phyloP scores from a whole-genome alignment of 108 stramenopile genomes.

The Fistulifera solaris region DNA sequence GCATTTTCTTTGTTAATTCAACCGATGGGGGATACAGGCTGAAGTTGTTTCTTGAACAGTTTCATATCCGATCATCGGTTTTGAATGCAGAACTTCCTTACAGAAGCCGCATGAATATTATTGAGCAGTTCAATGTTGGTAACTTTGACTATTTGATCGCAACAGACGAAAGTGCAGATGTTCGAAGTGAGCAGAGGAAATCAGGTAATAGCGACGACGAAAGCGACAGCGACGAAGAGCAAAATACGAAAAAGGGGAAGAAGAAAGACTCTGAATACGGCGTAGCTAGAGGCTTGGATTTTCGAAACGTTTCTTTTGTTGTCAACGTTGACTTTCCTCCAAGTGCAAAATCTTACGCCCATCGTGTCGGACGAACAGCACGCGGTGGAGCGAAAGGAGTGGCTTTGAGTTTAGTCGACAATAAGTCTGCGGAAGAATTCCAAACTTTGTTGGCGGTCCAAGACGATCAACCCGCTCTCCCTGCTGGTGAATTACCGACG shows the following conservation, averaged over 20 bases:
- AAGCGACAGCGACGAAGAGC: constrained; percentile 12
- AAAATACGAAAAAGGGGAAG: constrained; percentile 7
- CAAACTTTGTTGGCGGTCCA: constrained; percentile 57
- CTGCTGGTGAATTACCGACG: constrained; percentile 31
- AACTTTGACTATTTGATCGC: constrained; percentile 98
- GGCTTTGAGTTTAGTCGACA: constrained; percentile 82
- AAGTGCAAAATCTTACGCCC: constrained; percentile 83
- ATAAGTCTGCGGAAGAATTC: constrained; percentile 33
- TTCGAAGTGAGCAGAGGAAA: constrained; percentile 28
- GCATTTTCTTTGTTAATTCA: constrained; percentile 94
- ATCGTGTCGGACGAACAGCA: constrained; percentile 97
- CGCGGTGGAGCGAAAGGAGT: constrained; percentile 92
- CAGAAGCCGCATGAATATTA: constrained; percentile 87
- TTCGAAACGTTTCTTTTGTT: constrained; percentile 91
- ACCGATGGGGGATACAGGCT: constrained; percentile 88
- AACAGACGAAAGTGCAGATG: constrained; percentile 85
- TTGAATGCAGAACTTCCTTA: constrained; percentile 95
- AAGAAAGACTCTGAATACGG: constrained; percentile 80
- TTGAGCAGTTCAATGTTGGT: constrained; percentile 97
- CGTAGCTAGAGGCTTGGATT: constrained; percentile 93
- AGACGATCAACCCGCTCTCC: constrained; percentile 72
- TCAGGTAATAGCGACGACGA: constrained; percentile 30
- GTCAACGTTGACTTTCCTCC: constrained; percentile 96
- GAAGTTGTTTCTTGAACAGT: constrained; percentile 96
- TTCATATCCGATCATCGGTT: constrained; percentile 92